phyloP scores from a whole-genome alignment of 768 basidiomycete species.

The Phlebiopsis flavidoalba region DNA sequence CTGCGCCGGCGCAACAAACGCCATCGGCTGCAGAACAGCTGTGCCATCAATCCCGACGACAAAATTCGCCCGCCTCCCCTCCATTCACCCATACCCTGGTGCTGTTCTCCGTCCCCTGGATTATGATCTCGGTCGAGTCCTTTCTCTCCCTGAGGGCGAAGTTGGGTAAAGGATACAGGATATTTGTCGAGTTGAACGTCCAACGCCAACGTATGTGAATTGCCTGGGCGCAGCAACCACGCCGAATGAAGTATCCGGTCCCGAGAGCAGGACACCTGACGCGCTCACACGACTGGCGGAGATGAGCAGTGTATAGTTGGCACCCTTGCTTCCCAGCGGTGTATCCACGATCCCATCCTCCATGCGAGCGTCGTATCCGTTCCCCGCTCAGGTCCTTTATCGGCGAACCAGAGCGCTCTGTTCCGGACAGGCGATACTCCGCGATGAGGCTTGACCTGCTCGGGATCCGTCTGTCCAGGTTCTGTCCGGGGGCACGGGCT shows the following conservation, averaged over 20 bases:
- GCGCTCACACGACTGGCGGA: constrained; percentile 3
- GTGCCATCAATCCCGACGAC: constrained; percentile 15
- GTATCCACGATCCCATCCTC: constrained; percentile 13
- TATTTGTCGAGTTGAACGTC: constrained; percentile 22
- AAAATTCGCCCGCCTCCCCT: constrained; percentile 17
- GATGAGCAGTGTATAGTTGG: constrained; percentile 20
- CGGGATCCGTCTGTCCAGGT: constrained; percentile 18
- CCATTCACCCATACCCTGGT: constrained; percentile 18
- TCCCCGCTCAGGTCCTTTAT: constrained; percentile 18
- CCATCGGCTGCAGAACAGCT: constrained; percentile 13
- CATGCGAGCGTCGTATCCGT: constrained; percentile 17
- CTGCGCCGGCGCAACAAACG: constrained; percentile 19
- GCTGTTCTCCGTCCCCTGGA: constrained; percentile 15
- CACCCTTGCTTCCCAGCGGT: constrained; percentile 20
- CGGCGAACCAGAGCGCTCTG: not conserved
- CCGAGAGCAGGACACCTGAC: constrained; percentile 14
- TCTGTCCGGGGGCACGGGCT: constrained; percentile 19
- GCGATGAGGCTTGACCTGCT: constrained; percentile 16
- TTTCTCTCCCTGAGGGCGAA: constrained; percentile 2
- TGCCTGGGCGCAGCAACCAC: constrained; percentile 2
- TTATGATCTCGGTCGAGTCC: constrained; percentile 11
- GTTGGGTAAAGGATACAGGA: constrained; percentile 16
- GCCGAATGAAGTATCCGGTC: constrained; percentile 17
- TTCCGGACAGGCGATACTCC: constrained; percentile 11
- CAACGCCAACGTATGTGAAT: constrained; percentile 15